These are phyloP conservation scores for Lactarius vividus DNA, from an alignment of 768 basidiomycete genomes.

Conservation along the genomic window DNA sequence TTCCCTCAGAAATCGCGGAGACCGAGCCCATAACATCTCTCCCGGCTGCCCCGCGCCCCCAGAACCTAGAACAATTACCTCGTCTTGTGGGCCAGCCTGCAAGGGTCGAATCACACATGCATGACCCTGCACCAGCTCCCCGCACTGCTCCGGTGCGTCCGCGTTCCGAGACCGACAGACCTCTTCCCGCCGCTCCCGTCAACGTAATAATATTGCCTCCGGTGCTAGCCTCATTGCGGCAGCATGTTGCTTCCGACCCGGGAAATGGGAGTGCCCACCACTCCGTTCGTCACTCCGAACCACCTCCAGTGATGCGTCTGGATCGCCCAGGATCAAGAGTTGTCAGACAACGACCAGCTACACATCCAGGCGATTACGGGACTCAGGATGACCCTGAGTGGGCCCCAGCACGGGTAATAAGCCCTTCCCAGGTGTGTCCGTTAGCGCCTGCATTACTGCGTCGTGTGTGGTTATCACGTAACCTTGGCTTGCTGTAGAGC, in stretches of 20 bases:
- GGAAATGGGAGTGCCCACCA: not conserved
- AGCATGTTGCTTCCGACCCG: not conserved
- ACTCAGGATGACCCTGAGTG: not conserved
- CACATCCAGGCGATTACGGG: not conserved
- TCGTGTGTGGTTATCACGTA: no score
- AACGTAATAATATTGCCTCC: not conserved
- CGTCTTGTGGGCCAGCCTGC: not conserved
- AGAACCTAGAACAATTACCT: not conserved
- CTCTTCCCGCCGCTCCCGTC: not conserved
- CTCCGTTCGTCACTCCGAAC: not conserved
- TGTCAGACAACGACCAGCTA: not conserved
- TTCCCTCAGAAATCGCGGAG: not conserved
- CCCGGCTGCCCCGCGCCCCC: not conserved
- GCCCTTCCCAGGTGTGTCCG: not conserved
- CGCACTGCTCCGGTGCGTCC: not conserved
- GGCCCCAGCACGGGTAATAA: not conserved
- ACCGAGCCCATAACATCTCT: not conserved
- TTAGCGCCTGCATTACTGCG: no score
- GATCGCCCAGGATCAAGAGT: not conserved
- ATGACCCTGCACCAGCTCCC: not conserved
- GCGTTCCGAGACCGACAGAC: not conserved
- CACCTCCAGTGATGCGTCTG: not conserved
- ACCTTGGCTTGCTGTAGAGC: no score
- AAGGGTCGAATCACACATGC: not conserved
- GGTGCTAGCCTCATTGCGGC: not conserved